Percentiles rank a stretch among this genome's conserved stretches.
These are phyloP conservation scores for Talaromyces adpressus DNA, from an alignment of 495 filamentous ascomycete genomes.

Conservation along the genomic window DNA sequence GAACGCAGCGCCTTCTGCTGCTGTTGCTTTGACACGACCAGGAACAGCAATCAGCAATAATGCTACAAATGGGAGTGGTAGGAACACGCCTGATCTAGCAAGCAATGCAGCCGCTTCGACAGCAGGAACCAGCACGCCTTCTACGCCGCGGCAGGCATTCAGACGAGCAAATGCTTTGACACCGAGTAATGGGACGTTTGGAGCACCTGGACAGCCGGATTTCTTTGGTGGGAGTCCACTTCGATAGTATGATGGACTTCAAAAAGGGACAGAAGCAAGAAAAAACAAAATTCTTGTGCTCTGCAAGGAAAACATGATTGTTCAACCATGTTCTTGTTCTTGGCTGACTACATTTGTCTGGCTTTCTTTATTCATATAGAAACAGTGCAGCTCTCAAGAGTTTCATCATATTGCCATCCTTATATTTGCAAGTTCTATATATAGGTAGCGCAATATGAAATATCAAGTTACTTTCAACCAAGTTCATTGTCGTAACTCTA, in stretches of 20 bases:
- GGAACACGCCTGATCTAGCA: slow-evolving; percentile 31
- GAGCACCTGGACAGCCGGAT: slow-evolving; percentile 32
- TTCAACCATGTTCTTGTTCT: neutral
- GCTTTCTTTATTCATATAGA: neutral
- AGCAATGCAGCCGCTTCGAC: slow-evolving; percentile 7
- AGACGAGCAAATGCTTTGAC: slow-evolving; percentile 40
- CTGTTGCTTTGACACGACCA: slow-evolving; percentile 27
- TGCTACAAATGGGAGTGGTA: slow-evolving; percentile 31
- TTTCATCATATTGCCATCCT: neutral
- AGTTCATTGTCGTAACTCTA: neutral
- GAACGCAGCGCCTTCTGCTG: slow-evolving; percentile 17
- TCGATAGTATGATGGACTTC: slow-evolving; percentile 17
- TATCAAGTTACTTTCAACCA: neutral
- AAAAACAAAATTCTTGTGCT: neutral
- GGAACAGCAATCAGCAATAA: slow-evolving; percentile 37
- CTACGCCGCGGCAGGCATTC: slow-evolving; percentile 39
- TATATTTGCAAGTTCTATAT: neutral
- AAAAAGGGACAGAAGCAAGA: neutral
- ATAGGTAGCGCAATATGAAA: neutral
- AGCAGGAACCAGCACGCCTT: slow-evolving; percentile 26
- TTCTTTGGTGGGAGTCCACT: slow-evolving; percentile 39
- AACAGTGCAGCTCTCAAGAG: neutral
- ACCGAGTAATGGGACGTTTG: slow-evolving; percentile 39
- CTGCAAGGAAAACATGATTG: neutral
- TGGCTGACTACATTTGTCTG: neutral